Percentiles rank a stretch among this genome's conserved stretches.
phyloP scores from a whole-genome alignment of 441 rosid genomes.

The California macrophylla region DNA sequence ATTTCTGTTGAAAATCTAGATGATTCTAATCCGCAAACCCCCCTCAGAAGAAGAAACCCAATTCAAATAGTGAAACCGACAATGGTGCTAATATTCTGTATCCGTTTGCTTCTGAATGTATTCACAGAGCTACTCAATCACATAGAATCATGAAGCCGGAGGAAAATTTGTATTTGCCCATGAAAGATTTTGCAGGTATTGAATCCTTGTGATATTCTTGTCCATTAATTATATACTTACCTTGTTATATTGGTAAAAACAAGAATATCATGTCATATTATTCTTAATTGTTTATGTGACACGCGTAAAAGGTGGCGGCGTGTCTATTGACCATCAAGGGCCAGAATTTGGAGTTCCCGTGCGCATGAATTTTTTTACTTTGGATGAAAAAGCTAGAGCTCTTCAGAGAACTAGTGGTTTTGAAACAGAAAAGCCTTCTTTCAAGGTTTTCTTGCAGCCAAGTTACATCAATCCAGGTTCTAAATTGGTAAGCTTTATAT shows the following conservation, averaged over 20 bases:
- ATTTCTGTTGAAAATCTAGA: not conserved
- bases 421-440: not conserved
- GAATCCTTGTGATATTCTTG: not conserved
- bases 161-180: not conserved
- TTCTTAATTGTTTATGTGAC: too few relatives aligned
- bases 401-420: not conserved
- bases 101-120: not conserved
- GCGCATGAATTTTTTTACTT: not conserved
- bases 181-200: not conserved
- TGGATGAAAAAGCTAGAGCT: not conserved
- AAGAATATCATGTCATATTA: not conserved
- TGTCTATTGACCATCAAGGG: not conserved
- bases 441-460: not conserved
- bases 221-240: not conserved
- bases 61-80: not conserved
- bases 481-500: not conserved
- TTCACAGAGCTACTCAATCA: not conserved
- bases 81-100: not conserved
- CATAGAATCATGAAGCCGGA: not conserved
- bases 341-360: too few relatives aligned
- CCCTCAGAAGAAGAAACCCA: not conserved
- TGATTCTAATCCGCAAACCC: not conserved
- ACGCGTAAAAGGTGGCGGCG: not conserved
- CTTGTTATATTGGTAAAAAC: not conserved
- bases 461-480: not conserved